Evolutionary conservation across 2,329 filamentous ascomycete genomes (phyloP), one percentile per base, ranked within the genome.

Genomic region (Biscogniauxia sp.): DNA sequence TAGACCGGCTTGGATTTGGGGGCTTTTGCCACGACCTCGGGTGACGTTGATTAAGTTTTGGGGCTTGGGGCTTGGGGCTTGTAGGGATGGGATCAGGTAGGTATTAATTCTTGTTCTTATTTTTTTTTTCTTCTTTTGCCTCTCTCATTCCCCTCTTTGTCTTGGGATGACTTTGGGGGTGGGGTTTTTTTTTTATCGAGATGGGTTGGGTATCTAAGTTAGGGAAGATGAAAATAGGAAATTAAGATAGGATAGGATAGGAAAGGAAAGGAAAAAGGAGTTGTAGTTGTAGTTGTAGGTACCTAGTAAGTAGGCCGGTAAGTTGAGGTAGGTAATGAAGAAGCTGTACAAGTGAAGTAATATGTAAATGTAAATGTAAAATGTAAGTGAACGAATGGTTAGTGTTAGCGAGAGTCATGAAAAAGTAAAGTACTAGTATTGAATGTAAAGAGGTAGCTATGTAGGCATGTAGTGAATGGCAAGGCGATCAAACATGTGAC

Each of bases 401-500:
- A 45, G 32, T 6, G 13, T 45, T 45, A 45, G 37, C 13, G 37
- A 45, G 37, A n/a, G 37, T 45, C 37, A 6, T 45, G 37, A 32
- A 32, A 13, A 32, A 7, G 2, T 5, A 32, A 32, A 7, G 2
- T 23, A 45, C 13, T 17, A 45, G 37, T 45, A 45, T n/a, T n/a
- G n/a, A n/a, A n/a, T 23, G 23, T 23, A 23, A 23, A 45, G 37
- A 45, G 37, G 37, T 17, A 45, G 32, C 28, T 60, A 60, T 32
- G 49, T 55, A 51, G 32, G 49, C 56, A 60, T 23, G 53, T 55
- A 41, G 55, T 59, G 58, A 26, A 60, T 64, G 60, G 58, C 60
- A 61, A 54, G 58, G 51, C 57, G 57, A 45, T 45, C 37, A 45
- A 45, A 45, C 37, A 45, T 15, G 37, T 45, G 15, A 32, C 37